These are phyloP conservation scores for Pseudogymnoascus sp. DNA, from an alignment of 2,329 filamentous ascomycete genomes.

Conservation along the genomic window DNA sequence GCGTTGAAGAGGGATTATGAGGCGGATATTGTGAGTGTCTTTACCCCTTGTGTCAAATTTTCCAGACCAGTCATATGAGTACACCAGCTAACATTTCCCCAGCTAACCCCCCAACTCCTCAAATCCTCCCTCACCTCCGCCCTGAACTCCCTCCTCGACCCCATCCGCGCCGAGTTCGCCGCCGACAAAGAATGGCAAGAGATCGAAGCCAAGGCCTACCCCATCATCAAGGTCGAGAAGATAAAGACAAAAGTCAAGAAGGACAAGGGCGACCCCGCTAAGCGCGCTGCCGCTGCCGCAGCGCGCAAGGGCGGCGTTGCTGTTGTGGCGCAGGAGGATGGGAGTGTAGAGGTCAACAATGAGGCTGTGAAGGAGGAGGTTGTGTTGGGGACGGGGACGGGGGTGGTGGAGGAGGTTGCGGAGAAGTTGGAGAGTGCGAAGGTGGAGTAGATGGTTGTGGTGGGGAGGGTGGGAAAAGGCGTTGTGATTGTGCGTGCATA, in stretches of 20 bases:
- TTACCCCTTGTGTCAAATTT: no score
- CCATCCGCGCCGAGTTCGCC: conserved; percentile 69
- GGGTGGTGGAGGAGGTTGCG: neutral
- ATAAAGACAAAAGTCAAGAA: conserved; percentile 65
- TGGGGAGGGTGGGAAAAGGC: neutral
- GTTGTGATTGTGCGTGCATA: neutral
- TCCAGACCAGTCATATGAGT: neutral
- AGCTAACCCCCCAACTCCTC: conserved; percentile 77
- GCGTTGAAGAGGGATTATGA: conserved; percentile 73
- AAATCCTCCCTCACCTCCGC: conserved; percentile 76
- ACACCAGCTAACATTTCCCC: conserved; percentile 18
- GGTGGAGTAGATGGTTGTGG: neutral
- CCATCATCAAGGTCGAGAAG: conserved; percentile 56
- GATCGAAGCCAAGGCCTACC: conserved; percentile 73
- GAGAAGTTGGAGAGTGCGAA: neutral
- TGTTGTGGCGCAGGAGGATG: conserved; percentile 22
- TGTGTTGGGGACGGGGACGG: neutral
- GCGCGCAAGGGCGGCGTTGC: conserved; percentile 22
- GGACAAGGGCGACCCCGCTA: conserved; percentile 29
- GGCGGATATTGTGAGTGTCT: conserved; percentile 57
- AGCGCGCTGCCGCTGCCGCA: conserved; percentile 23
- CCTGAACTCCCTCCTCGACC: conserved; percentile 65
- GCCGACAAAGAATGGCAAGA: conserved; percentile 73
- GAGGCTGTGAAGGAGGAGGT: neutral
- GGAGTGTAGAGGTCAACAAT: conserved; percentile 19